These are phyloP conservation scores for Colletotrichum musae DNA, from an alignment of 2,329 filamentous ascomycete genomes.

Conservation along the genomic window DNA sequence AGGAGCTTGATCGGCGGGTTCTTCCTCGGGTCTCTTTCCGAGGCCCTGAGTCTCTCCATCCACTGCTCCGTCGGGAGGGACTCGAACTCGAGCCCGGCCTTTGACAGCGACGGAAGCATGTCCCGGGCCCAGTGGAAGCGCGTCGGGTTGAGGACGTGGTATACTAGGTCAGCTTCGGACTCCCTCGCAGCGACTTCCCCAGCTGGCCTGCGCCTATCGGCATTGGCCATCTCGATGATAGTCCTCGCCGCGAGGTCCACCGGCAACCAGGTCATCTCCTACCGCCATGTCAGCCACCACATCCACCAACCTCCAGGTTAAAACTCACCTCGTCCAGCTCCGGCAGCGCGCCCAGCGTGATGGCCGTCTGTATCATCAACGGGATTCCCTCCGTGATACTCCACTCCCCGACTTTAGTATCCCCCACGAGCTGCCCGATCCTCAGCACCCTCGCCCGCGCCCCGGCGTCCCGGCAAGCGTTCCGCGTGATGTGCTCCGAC, in stretches of 20 bases:
- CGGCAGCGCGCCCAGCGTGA: constrained; percentile 60
- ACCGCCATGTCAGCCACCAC: not conserved
- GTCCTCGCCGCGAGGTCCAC: constrained; percentile 52
- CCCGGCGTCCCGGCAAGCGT: not conserved
- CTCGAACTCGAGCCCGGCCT: constrained; percentile 59
- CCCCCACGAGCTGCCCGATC: constrained; percentile 62
- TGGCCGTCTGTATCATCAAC: constrained; percentile 61
- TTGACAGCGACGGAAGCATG: constrained; percentile 63
- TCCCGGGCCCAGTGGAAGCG: constrained; percentile 65
- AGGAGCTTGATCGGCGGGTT: constrained; percentile 68
- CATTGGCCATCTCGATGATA: constrained; percentile 46
- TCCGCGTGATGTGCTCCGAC: constrained; percentile 58
- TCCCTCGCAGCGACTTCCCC: constrained; percentile 41
- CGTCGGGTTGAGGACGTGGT: constrained; percentile 65
- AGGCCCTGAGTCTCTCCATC: constrained; percentile 47
- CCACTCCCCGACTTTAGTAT: constrained; percentile 57
- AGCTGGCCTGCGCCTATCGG: constrained; percentile 41
- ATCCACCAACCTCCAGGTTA: not conserved
- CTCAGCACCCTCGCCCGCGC: constrained; percentile 49
- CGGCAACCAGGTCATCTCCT: constrained; percentile 50
- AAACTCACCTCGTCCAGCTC: constrained; percentile 52
- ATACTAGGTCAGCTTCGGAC: constrained; percentile 51
- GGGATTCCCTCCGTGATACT: constrained; percentile 64
- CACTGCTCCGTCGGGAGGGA: constrained; percentile 47
- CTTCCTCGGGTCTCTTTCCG: constrained; percentile 63